phyloP scores from a whole-genome alignment of 805 yeast genomes.

The Blastobotrys americana region DNA sequence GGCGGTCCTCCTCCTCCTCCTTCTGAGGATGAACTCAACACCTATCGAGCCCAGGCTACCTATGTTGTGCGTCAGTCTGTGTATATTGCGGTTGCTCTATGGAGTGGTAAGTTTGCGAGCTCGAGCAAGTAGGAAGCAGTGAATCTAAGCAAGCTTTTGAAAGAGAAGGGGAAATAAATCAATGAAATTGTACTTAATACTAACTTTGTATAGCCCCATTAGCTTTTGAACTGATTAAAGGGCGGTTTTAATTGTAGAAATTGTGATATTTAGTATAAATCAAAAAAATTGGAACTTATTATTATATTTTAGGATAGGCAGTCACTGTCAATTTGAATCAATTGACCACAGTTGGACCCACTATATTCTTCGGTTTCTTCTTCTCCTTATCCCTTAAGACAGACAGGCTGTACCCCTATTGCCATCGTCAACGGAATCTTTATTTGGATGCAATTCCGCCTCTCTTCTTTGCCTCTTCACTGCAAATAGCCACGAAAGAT shows the following conservation, averaged over 20 bases:
- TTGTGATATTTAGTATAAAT: background rate
- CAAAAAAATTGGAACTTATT: too few relatives aligned
- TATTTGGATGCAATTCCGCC: too few relatives aligned
- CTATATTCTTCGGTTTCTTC: too few relatives aligned
- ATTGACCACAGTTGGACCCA: too few relatives aligned
- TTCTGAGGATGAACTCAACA: conserved; percentile 32
- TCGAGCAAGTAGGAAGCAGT: background rate
- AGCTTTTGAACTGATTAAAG: conserved; percentile 33
- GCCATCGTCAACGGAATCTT: too few relatives aligned
- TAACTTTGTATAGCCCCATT: conserved; percentile 27
- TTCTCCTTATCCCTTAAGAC: too few relatives aligned
- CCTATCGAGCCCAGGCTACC: conserved; percentile 26
- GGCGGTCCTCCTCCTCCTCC: conserved; percentile 35
- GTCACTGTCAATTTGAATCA: too few relatives aligned
- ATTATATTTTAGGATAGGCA: too few relatives aligned
- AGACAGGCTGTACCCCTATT: too few relatives aligned
- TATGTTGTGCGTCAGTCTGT: conserved; percentile 27
- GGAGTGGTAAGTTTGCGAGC: conserved; percentile 28
- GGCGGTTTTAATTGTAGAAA: conserved; percentile 27
- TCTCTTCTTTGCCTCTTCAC: too few relatives aligned
- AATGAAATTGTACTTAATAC: background rate
- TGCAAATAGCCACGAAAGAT: too few relatives aligned
- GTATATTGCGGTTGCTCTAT: conserved; percentile 32
- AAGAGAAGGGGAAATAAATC: background rate
- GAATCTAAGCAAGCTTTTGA: background rate